phyloP scores from a whole-genome alignment of 805 yeast species.

The Yarrowia sp. region DNA sequence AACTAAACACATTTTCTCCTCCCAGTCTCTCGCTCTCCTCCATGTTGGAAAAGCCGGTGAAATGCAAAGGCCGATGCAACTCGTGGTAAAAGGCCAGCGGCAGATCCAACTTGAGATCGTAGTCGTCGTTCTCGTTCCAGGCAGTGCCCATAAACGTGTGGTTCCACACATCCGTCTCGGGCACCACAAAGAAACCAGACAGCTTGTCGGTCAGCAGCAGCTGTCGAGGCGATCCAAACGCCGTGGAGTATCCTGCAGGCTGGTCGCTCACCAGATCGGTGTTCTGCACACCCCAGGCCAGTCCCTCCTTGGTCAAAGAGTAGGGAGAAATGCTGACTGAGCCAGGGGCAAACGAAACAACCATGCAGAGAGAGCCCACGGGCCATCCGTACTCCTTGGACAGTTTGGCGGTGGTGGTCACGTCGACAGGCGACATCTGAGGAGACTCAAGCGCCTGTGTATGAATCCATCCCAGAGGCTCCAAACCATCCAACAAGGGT shows the following conservation, averaged over 20 bases:
- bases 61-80: constrained; percentile 87
- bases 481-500: constrained; percentile 61
- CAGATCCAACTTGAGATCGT: constrained; percentile 71
- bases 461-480: constrained; percentile 94
- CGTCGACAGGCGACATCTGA: constrained; percentile 72
- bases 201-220: constrained; percentile 75
- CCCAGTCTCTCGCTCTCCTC: constrained; percentile 22
- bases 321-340: constrained; percentile 78
- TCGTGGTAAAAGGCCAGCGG: constrained; percentile 88
- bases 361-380: constrained; percentile 59
- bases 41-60: constrained; percentile 60
- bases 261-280: constrained; percentile 60
- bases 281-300: constrained; percentile 76
- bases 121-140: constrained; percentile 70
- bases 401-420: constrained; percentile 62
- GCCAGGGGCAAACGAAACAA: constrained; percentile 81
- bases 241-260: constrained; percentile 71
- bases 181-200: constrained; percentile 85
- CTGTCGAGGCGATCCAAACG: constrained; percentile 69
- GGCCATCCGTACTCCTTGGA: constrained; percentile 53
- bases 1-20: constrained; percentile 23
- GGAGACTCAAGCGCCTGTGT: constrained; percentile 74
- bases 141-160: constrained; percentile 86
- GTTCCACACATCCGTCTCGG: constrained; percentile 87
- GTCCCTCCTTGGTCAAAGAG: constrained; percentile 67